phyloP scores from a whole-genome alignment of 352 stramenopile genomes.

The Globisporangium polare region DNA sequence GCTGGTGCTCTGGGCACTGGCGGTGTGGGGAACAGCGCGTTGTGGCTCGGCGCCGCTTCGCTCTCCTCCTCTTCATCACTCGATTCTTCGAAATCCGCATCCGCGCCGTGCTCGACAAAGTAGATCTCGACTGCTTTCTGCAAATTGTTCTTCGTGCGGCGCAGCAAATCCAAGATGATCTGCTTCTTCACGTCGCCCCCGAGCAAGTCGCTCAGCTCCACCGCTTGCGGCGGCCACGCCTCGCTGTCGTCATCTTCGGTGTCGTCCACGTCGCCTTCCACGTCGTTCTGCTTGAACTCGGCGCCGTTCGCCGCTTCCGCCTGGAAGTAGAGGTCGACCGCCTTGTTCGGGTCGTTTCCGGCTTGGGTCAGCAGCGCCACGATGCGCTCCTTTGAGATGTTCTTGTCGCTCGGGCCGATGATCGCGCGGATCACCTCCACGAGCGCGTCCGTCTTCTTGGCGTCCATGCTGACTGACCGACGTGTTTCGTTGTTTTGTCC shows the following conservation, averaged over 20 bases:
- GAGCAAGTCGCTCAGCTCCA: slow-evolving; percentile 67
- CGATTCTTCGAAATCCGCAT: slow-evolving; percentile 36
- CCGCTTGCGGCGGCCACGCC: slow-evolving; percentile 40
- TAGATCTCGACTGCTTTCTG: slow-evolving; percentile 79
- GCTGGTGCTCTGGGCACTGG: slow-evolving; percentile 19
- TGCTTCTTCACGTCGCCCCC: slow-evolving; percentile 57
- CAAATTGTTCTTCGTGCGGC: slow-evolving; percentile 64
- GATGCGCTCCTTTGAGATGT: slow-evolving; percentile 61
- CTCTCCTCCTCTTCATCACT: slow-evolving; percentile 40
- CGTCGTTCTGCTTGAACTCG: slow-evolving; percentile 43
- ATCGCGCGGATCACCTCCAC: slow-evolving; percentile 79
- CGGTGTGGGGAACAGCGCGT: slow-evolving; percentile 24
- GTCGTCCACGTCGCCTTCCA: slow-evolving; percentile 42
- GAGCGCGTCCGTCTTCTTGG: slow-evolving; percentile 52
- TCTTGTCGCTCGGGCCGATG: slow-evolving; percentile 50
- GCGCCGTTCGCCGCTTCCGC: slow-evolving; percentile 38
- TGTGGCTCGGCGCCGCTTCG: slow-evolving; percentile 15
- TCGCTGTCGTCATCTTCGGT: slow-evolving; percentile 17
- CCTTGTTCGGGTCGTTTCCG: slow-evolving; percentile 77
- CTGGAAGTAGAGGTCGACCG: slow-evolving; percentile 79
- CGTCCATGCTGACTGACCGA: slow-evolving; percentile 29
- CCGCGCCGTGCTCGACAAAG: slow-evolving; percentile 57
- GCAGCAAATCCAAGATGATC: slow-evolving; percentile 50
- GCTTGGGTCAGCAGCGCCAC: slow-evolving; percentile 54
- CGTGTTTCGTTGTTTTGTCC: background rate